Evolutionary conservation across 75 land plant genomes (phyloP).

Genomic region (Adiantum capillusveneris): DNA sequence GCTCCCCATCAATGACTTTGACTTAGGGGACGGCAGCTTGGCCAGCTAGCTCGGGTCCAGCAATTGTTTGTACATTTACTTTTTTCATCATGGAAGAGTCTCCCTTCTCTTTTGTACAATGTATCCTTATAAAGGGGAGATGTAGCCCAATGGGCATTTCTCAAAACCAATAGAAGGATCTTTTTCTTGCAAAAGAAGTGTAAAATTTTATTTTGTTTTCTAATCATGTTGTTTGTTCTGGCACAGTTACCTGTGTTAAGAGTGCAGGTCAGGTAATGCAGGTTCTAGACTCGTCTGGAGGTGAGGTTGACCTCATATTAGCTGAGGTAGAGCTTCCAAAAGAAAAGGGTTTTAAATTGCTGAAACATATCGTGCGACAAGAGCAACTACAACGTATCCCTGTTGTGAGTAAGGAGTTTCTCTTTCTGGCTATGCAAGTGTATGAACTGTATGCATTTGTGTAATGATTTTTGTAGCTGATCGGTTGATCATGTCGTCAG

Average conservation of each 20-base stretch:
- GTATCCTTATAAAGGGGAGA: no score
- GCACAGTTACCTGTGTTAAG: constrained; percentile 56
- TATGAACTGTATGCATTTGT: no score
- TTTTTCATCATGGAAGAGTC: no score
- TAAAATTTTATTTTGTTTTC: neutral
- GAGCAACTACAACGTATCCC: constrained; percentile 55
- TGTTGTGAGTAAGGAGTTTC: constrained; percentile 43
- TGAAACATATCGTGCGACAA: constrained; percentile 55
- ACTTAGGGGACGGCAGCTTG: no score
- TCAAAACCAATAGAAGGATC: no score
- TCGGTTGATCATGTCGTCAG: constrained; percentile 25
- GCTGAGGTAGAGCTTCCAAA: constrained; percentile 79
- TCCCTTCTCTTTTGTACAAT: no score
- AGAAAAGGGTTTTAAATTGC: constrained; percentile 66
- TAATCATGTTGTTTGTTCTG: neutral
- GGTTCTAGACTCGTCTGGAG: constrained; percentile 52
- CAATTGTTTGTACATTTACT: no score
- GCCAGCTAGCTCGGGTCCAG: no score
- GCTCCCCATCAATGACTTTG: no score
- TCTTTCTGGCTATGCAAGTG: neutral
- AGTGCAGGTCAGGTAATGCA: constrained; percentile 73
- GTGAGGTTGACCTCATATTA: constrained; percentile 68
- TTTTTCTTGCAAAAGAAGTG: no score
- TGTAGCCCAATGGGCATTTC: no score
- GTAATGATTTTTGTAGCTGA: no score